These are phyloP conservation scores for Quercus variabilis DNA, from an alignment of 306 rosid species.

Conservation along the genomic window DNA sequence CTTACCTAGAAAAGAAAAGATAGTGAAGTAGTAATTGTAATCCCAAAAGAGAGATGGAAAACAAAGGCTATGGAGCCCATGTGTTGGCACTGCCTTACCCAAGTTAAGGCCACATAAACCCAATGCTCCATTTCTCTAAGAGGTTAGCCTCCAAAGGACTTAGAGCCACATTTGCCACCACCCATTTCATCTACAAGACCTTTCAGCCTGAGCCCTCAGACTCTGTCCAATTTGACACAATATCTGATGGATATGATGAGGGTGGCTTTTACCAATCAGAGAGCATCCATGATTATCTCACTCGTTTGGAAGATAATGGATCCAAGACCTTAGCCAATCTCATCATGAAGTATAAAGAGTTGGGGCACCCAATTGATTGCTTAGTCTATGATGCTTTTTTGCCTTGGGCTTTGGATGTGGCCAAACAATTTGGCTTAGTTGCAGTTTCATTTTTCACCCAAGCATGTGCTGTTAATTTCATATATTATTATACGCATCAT, in stretches of 20 bases:
- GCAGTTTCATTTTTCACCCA: conserved; percentile 62
- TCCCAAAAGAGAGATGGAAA: too few species aligned
- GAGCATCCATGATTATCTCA: conserved; percentile 32
- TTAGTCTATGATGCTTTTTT: conserved; percentile 48
- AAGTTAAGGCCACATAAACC: conserved; percentile 58
- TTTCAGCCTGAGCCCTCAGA: conserved; percentile 26
- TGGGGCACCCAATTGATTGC: conserved; percentile 36
- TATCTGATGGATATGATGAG: conserved; percentile 64
- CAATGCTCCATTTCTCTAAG: conserved; percentile 48
- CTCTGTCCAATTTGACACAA: conserved; percentile 42
- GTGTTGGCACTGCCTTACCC: conserved; percentile 51
- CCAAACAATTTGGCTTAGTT: conserved; percentile 40
- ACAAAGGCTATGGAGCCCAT: conserved; percentile 4
- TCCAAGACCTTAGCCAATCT: conserved; percentile 39
- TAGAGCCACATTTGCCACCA: conserved; percentile 38
- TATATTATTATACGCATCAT: conserved; percentile 33
- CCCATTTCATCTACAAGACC: conserved; percentile 46
- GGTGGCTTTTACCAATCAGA: conserved; percentile 49
- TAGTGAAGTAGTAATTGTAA: too few species aligned
- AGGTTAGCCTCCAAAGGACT: conserved; percentile 32
- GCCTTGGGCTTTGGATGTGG: conserved; percentile 53
- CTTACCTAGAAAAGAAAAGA: too few species aligned
- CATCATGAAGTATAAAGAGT: conserved; percentile 25
- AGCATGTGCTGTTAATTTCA: conserved; percentile 41
- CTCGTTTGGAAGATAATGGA: conserved; percentile 36